Conservation (phyloP, 805 yeast species). For the Ogataea ramenticola region DNA sequence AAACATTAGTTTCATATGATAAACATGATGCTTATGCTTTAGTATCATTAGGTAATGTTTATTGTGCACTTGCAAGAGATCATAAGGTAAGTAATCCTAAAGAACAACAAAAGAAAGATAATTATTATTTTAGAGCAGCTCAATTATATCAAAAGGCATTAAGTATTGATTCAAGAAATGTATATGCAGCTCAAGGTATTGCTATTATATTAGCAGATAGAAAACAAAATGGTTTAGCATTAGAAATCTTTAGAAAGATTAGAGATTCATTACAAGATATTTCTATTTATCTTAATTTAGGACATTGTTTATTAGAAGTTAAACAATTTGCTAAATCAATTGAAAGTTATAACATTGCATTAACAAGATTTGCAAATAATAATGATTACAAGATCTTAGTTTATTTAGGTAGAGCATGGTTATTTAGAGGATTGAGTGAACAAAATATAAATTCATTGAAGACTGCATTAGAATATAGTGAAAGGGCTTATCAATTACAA, state of each 20-base stretch:
- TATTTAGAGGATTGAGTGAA: slow-evolving; percentile 64
- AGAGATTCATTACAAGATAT: slow-evolving; percentile 85
- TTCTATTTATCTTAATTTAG: slow-evolving; percentile 77
- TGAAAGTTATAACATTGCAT: slow-evolving; percentile 80
- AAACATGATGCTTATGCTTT: slow-evolving; percentile 88
- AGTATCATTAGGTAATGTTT: slow-evolving; percentile 83
- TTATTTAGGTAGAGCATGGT: slow-evolving; percentile 85
- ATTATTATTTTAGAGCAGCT: slow-evolving; percentile 81
- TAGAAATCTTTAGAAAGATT: slow-evolving; percentile 80
- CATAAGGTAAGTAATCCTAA: slow-evolving; percentile 38
- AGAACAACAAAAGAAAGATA: slow-evolving; percentile 52
- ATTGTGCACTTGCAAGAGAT: slow-evolving; percentile 76
- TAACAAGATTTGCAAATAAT: slow-evolving; percentile 53
- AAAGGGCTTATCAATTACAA: slow-evolving; percentile 42
- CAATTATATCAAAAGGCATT: slow-evolving; percentile 87
- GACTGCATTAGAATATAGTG: slow-evolving; percentile 56
- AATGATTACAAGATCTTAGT: slow-evolving; percentile 60
- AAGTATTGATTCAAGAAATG: slow-evolving; percentile 74
- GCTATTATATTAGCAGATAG: slow-evolving; percentile 90
- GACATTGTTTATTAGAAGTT: slow-evolving; percentile 79
- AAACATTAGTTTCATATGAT: slow-evolving; percentile 72
- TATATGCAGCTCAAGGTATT: slow-evolving; percentile 96
- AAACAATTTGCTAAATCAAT: slow-evolving; percentile 80
- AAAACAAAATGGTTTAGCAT: slow-evolving; percentile 64
- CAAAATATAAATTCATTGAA: slow-evolving; percentile 53